Evolutionary conservation across 2,329 filamentous ascomycete species (phyloP), one percentile per base, ranked within the genome.

Genomic region (Falciphora oryzae): DNA sequence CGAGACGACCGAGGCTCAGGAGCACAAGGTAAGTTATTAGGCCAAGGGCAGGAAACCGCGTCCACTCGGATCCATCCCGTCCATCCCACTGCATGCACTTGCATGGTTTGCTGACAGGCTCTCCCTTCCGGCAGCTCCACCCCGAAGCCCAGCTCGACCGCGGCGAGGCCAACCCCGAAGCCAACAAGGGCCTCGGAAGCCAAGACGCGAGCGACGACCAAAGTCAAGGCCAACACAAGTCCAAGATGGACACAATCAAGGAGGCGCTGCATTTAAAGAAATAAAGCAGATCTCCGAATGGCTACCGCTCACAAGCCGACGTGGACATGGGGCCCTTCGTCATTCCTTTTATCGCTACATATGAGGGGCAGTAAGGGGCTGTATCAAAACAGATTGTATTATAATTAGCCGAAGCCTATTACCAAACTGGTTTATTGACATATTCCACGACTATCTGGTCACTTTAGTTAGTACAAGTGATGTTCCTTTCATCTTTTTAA

Each of bases 211-310:
- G 44, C 61, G 18, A n/a, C 25, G 6, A 28, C 27, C 38, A 62
- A 62, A 8, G 27, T 11, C 4, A 62, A 31, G 25, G 60, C n/a
- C 59, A 61, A 14, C 44, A 35, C 2, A 61, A 61, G 61, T 62
- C 61, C 61, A 62, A 62, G 61, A 62, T 62, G 6, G 61, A 62
- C 16, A 53, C 38, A 1, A 62, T 62, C 28, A 62, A 62, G 28
- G 44, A 62, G 61, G 61, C 61, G 16, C 29, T 62, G 44, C 61
- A 62, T 25, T 28, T 62, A 6, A 62, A 62, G 28, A 62, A 62
- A 31, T 44, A 56, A 18, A 35, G 29, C 31, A 44, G 28, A 18
- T 50, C 44, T 11, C 14, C 38, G 38, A 13, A 35, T 13, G 32
- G 11, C 32, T 13, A 11, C 11, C 32, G 32, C 11, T 35, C 32